These are phyloP conservation scores for Oryza rufipogon DNA, from an alignment of 176 grass and related monocot species.

Conservation along the genomic window DNA sequence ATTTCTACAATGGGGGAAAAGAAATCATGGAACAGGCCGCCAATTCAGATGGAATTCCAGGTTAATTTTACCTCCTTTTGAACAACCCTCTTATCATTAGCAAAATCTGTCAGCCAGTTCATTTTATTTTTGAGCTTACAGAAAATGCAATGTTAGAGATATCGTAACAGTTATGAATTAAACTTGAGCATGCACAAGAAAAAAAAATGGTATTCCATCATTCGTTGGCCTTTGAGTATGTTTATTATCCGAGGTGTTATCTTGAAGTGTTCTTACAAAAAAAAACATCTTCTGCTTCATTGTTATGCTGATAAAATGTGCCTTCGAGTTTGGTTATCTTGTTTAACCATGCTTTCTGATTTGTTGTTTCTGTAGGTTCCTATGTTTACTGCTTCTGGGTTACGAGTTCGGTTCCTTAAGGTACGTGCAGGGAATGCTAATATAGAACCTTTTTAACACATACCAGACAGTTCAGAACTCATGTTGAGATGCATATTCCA, in stretches of 20 bases:
- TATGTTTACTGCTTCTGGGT: slow-evolving; percentile 99
- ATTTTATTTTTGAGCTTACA: slow-evolving; percentile 17
- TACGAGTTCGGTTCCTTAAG: slow-evolving; percentile 98
- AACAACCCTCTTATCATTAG: neutral
- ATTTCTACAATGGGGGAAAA: slow-evolving; percentile 99
- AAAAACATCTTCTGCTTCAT: neutral
- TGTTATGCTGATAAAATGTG: slow-evolving; percentile 11
- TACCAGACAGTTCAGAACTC: slow-evolving; percentile 13
- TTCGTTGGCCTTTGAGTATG: neutral
- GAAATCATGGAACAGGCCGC: slow-evolving; percentile 90
- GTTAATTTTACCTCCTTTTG: slow-evolving; percentile 40
- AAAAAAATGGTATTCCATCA: slow-evolving; percentile 22
- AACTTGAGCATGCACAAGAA: neutral
- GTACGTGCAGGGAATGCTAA: slow-evolving; percentile 46
- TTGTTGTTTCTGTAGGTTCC: slow-evolving; percentile 67
- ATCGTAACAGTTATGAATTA: slow-evolving; percentile 11
- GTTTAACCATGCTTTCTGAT: slow-evolving; percentile 3
- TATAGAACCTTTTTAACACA: neutral
- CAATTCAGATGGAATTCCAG: slow-evolving; percentile 99
- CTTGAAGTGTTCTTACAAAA: slow-evolving; percentile 6
- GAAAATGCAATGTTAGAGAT: slow-evolving; percentile 6
- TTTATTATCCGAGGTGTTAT: neutral
- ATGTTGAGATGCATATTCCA: slow-evolving; percentile 46
- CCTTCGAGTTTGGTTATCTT: neutral
- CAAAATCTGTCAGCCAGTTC: neutral